Conservation (phyloP, 805 yeast genomes). For the Pichia kluyveri region DNA sequence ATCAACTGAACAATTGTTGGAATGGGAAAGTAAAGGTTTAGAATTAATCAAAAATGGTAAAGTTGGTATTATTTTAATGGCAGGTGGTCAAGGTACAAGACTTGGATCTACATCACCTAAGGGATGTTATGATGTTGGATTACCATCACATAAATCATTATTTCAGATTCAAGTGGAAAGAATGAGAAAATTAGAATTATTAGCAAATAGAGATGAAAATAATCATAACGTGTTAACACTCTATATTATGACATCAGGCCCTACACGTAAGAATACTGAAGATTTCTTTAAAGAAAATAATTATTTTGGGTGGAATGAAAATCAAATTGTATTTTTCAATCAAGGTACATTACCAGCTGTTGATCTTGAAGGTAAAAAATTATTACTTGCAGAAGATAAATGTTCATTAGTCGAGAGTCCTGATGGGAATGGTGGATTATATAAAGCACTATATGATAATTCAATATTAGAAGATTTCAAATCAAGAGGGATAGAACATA, state of each 20-base stretch:
- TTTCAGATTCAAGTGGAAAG: slow-evolving; percentile 93
- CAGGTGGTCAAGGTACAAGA: slow-evolving; percentile 98
- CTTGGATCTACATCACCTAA: slow-evolving; percentile 86
- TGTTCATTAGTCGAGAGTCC: slow-evolving; percentile 72
- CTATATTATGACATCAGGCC: slow-evolving; percentile 93
- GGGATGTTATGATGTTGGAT: slow-evolving; percentile 83
- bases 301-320: slow-evolving; percentile 59
- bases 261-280: slow-evolving; percentile 74
- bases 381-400: slow-evolving; percentile 48
- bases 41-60: slow-evolving; percentile 58
- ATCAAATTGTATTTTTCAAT: slow-evolving; percentile 71
- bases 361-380: slow-evolving; percentile 54
- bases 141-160: slow-evolving; percentile 76
- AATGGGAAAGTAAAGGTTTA: slow-evolving; percentile 42
- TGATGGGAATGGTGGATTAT: slow-evolving; percentile 97
- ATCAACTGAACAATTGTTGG: slow-evolving; percentile 20
- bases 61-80: slow-evolving; percentile 88
- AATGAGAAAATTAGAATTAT: slow-evolving; percentile 49
- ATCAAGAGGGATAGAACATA: slow-evolving; percentile 65
- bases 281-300: slow-evolving; percentile 49
- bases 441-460: slow-evolving; percentile 65
- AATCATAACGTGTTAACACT: slow-evolving; percentile 41
- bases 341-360: slow-evolving; percentile 96
- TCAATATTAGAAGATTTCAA: slow-evolving; percentile 61
- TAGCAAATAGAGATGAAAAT: slow-evolving; percentile 30